Conservation (phyloP, 192 early-diverging fungal genomes). For the Borealophlyctis nickersoniae region DNA sequence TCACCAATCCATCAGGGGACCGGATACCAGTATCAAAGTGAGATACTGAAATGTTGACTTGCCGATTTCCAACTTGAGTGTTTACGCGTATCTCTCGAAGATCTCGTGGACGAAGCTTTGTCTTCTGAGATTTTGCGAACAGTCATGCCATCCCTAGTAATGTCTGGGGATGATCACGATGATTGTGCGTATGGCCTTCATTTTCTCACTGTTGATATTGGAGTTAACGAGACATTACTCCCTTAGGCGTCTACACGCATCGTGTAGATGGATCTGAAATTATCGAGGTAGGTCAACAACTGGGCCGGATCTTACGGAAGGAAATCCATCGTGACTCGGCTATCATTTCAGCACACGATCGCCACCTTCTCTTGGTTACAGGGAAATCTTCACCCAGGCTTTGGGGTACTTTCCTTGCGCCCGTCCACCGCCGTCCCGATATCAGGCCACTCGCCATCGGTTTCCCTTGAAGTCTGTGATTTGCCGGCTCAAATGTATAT, state of each 20-base stretch:
- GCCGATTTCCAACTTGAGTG: neutral
- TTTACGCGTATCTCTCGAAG: slow-evolving; percentile 14
- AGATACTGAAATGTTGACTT: neutral
- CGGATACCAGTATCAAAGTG: slow-evolving; percentile 87
- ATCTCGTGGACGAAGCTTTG: slow-evolving; percentile 63
- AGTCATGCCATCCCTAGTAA: slow-evolving; percentile 65
- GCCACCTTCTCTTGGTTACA: slow-evolving; percentile 52
- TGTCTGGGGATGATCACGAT: slow-evolving; percentile 95
- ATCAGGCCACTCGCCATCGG: slow-evolving; percentile 1
- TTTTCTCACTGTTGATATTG: neutral
- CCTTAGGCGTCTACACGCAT: slow-evolving; percentile 22
- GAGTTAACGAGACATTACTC: slow-evolving; percentile 8
- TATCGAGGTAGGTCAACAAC: slow-evolving; percentile 1
- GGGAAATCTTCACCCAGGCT: slow-evolving; percentile 47
- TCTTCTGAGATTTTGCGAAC: slow-evolving; percentile 54
- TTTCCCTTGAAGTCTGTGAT: slow-evolving; percentile 24
- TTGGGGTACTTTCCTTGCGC: slow-evolving; percentile 35
- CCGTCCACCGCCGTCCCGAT: slow-evolving; percentile 1
- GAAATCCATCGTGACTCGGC: neutral
- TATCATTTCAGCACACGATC: slow-evolving; percentile 38
- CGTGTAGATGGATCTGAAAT: neutral
- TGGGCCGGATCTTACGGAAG: neutral
- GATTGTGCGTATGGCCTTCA: slow-evolving; percentile 55
- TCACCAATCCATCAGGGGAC: slow-evolving; percentile 51
- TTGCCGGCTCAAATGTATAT: slow-evolving; percentile 40